These are phyloP conservation scores for Immersiporthe knoxdaviesiana DNA, from an alignment of 2,329 filamentous ascomycete species.

Conservation along the genomic window DNA sequence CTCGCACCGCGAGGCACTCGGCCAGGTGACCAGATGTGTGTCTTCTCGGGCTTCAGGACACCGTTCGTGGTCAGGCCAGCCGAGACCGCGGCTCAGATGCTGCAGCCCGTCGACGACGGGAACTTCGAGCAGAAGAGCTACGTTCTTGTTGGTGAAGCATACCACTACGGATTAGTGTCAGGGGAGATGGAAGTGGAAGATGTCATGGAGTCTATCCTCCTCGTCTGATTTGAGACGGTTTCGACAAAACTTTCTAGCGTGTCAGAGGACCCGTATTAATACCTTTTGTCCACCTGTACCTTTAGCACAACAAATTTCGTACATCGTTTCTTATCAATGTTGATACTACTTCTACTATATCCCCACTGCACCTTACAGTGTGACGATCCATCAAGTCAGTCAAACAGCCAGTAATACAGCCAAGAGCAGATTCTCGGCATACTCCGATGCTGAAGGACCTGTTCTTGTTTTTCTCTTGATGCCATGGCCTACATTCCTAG, in stretches of 20 bases:
- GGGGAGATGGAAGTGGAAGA: not conserved
- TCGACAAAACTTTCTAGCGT: not conserved
- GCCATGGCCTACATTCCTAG: too few relatives aligned
- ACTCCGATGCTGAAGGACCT: too few relatives aligned
- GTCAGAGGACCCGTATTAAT: too few relatives aligned
- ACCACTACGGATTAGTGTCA: not conserved
- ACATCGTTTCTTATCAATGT: too few relatives aligned
- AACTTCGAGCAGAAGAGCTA: not conserved
- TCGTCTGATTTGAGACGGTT: not conserved
- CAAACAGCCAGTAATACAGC: too few relatives aligned
- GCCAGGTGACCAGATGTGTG: not conserved
- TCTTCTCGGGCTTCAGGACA: not conserved
- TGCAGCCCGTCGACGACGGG: not conserved
- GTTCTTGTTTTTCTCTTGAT: too few relatives aligned
- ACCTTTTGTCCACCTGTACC: too few relatives aligned
- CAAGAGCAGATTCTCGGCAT: too few relatives aligned
- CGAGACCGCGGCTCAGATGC: not conserved
- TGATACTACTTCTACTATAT: too few relatives aligned
- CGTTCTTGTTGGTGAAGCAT: not conserved
- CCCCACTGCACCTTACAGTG: too few relatives aligned
- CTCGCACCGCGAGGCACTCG: not conserved
- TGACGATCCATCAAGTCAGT: too few relatives aligned
- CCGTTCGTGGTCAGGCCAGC: not conserved
- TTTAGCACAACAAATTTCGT: too few relatives aligned
- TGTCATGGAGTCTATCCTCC: not conserved